These are phyloP conservation scores for Prunus yedoensis DNA, from an alignment of 331 rosid genomes.

Conservation along the genomic window DNA sequence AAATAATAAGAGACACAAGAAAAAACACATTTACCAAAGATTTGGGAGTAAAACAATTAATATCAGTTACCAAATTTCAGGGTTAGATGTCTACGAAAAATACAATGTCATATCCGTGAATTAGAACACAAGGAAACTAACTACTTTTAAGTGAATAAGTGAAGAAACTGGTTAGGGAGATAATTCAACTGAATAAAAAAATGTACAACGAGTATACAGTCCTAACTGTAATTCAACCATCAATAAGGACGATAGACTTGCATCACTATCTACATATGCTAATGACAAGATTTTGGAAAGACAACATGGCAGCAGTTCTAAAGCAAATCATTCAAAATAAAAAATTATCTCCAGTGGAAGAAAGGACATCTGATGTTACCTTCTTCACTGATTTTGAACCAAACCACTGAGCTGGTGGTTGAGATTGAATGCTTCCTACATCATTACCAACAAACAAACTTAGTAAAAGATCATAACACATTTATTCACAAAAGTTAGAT, in stretches of 20 bases:
- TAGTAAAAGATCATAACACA: constrained; percentile 14
- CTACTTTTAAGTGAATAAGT: no score
- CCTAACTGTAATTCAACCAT: no score
- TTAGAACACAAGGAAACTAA: background rate
- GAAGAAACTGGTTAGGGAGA: background rate
- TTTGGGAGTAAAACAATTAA: no score
- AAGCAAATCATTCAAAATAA: background rate
- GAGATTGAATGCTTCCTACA: constrained; percentile 45
- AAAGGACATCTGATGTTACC: constrained; percentile 33
- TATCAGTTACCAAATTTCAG: background rate
- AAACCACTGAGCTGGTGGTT: constrained; percentile 44
- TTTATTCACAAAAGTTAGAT: background rate
- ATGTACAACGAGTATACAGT: background rate
- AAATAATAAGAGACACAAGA: no score
- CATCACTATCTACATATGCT: background rate
- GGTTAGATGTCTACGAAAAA: background rate
- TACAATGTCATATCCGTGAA: no score
- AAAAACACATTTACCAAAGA: no score
- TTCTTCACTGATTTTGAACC: constrained; percentile 68
- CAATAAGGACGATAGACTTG: no score
- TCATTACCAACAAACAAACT: constrained; percentile 12
- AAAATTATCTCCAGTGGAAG: background rate
- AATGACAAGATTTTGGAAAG: background rate
- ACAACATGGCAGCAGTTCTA: background rate
- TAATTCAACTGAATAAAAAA: background rate